Evolutionary conservation across 352 stramenopile genomes (phyloP), one percentile per base, ranked within the genome.

Genomic region (Phytophthora hibernalis): DNA sequence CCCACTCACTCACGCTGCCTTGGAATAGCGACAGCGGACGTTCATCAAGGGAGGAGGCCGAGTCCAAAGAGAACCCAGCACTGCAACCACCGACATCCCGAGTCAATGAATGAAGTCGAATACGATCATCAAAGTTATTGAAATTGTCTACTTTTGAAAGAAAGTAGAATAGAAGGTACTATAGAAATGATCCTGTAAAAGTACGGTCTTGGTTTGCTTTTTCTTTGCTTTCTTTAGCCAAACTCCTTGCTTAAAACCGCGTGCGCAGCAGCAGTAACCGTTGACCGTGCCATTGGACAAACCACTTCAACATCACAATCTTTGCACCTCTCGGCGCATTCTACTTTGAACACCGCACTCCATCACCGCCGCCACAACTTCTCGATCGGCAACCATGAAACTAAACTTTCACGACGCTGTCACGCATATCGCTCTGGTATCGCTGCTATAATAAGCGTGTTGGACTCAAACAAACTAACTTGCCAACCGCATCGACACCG

Each of bases 181-280:
- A 48, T 48, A 48, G 42, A 49, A 49, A 49, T 49, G 42, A 49
- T 49, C 42, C 42, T 49, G 42, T 49, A 18, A 31, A 49, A 49
- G 42, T 49, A 49, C 42, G 42, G 42, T 49, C 42, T 49, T 49
- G 20, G 15, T 15, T 49, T 49, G 42, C 42, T 24, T 30, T 30
- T 37, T 37, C 4, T 8, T 2, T 13, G 31, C 31, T 10, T 37
- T 8, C 11, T 3, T 10, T 8, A 37, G 31, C 31, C 8, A 15
- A 37, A 15, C 1, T 3, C 31, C 31, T 37, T 8, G 7, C 31
- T 15, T 8, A 28, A 37, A 10, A 37, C 31, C 31, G 8, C 31
- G 12, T 37, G 31, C 31, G 31, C 31, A 37, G 12, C 31, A 37
- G 2, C 31, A 10, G 12, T 37, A 3, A 37, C 31, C 31, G 4